phyloP scores from a whole-genome alignment of 768 basidiomycete genomes.

The Trametes cinnabarina region DNA sequence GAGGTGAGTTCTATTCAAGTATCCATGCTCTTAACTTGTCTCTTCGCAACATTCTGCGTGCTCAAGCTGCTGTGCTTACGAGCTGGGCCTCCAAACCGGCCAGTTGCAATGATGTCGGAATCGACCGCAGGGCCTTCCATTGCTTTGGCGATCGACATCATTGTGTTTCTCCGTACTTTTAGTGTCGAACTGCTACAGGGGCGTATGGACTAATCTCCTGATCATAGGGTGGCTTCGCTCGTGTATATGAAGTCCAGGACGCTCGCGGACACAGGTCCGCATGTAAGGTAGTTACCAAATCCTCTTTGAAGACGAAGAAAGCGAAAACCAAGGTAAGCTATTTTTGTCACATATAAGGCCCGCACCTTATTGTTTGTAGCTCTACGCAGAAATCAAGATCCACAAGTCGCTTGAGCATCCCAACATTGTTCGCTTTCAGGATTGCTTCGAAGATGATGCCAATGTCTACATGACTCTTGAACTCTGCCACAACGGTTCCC shows the following conservation, averaged over 20 bases:
- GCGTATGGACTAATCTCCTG: background rate
- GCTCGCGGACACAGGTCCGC: slow-evolving; percentile 61
- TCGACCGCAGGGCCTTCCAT: background rate
- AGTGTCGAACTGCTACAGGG: too few species aligned
- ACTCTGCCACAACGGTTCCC: slow-evolving; percentile 83
- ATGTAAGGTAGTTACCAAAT: slow-evolving; percentile 94
- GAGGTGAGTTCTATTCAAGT: too few species aligned
- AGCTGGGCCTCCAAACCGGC: too few species aligned
- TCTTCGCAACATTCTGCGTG: too few species aligned
- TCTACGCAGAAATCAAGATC: slow-evolving; percentile 98
- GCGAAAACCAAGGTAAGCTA: slow-evolving; percentile 99
- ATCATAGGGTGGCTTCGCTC: slow-evolving; percentile 83
- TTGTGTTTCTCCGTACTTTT: too few species aligned
- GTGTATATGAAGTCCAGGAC: slow-evolving; percentile 94
- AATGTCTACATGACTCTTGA: slow-evolving; percentile 99
- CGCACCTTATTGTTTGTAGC: slow-evolving; percentile 46
- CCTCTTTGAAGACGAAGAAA: slow-evolving; percentile 90
- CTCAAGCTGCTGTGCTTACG: background rate
- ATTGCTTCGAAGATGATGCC: slow-evolving; percentile 93
- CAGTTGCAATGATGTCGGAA: too few species aligned
- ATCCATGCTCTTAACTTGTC: too few species aligned
- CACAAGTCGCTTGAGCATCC: slow-evolving; percentile 88
- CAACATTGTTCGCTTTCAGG: slow-evolving; percentile 88
- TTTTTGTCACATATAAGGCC: too few species aligned
- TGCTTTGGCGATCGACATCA: too few species aligned